Percentiles rank a stretch among this genome's conserved stretches.
These are phyloP conservation scores for Coniferiporia weirii DNA, from an alignment of 1,284 basidiomycete species.

Conservation along the genomic window DNA sequence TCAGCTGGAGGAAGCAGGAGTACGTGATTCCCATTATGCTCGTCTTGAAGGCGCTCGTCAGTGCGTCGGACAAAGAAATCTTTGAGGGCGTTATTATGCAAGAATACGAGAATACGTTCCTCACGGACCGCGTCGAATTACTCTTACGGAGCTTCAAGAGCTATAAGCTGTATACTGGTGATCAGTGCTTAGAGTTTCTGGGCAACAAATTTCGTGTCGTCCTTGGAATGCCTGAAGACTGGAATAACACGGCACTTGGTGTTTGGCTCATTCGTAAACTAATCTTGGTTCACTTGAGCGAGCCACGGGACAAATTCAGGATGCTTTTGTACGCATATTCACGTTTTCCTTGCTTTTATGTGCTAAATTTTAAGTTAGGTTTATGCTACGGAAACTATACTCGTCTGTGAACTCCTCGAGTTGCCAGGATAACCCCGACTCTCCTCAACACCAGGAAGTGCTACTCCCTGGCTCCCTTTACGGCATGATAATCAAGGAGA, in stretches of 20 bases:
- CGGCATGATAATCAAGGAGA: slow-evolving; percentile 98
- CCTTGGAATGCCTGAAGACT: slow-evolving; percentile 89
- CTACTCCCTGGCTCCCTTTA: slow-evolving; percentile 92
- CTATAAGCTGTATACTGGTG: slow-evolving; percentile 85
- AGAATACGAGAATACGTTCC: slow-evolving; percentile 95
- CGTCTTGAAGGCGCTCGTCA: slow-evolving; percentile 91
- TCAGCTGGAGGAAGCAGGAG: slow-evolving; percentile 98
- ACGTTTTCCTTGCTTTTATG: neutral
- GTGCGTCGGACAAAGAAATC: slow-evolving; percentile 94
- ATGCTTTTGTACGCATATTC: slow-evolving; percentile 75
- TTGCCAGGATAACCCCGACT: slow-evolving; percentile 96
- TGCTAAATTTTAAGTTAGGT: slow-evolving; percentile 43
- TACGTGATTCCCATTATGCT: slow-evolving; percentile 99
- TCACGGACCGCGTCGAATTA: slow-evolving; percentile 97
- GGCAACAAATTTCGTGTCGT: slow-evolving; percentile 97
- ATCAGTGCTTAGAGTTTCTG: slow-evolving; percentile 94
- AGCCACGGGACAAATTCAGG: slow-evolving; percentile 92
- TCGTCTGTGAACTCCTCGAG: slow-evolving; percentile 88
- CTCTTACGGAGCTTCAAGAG: slow-evolving; percentile 95
- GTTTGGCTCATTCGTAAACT: slow-evolving; percentile 82
- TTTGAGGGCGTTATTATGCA: slow-evolving; percentile 98
- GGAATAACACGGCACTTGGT: slow-evolving; percentile 82
- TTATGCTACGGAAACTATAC: slow-evolving; percentile 98
- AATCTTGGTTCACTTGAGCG: slow-evolving; percentile 86
- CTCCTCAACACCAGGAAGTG: slow-evolving; percentile 97